Base-by-base conservation (phyloP, 306 rosid genomes). In the Prunus padus region DNA sequence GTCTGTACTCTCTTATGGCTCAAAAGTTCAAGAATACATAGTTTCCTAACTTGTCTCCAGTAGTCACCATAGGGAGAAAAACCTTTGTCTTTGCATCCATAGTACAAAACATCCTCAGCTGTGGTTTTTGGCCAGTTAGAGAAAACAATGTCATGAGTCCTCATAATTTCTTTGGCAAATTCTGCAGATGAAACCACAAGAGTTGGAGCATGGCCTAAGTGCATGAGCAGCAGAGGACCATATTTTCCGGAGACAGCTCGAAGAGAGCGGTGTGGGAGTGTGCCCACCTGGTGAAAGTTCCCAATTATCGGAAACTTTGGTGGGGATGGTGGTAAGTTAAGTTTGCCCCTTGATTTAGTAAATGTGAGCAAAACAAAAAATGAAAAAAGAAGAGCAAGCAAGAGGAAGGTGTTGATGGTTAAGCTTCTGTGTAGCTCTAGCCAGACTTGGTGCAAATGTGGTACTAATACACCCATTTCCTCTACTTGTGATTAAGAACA, bases 101-200 rank as follows among this genome's bases (percentile, higher is more conserved):
- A 79, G 25, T 71, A 33, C 6, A 79, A 71, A 2, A 50, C n/a
- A 8, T 79, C 19, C 16, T 72, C 62, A 8, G 78, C 69, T 0
- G 60, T 72, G 15, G 71, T 20, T 66, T 50, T 46, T 11, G 81
- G 72, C 11, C 69, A n/a, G 50, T 76, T 62, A 5, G 81, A 80
- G 72, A 83, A 79, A n/a, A 11, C 30, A 5, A 61, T 61, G 42
- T 83, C 84, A 46, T 72, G 84, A n/a, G 49, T 72, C 64, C 69
- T 79, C 3, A 51, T 5, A 4, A 83, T 63, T 57, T 80, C 77
- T 61, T 10, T 44, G 5, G 14, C 50, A 46, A 73, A 76, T 26
- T 72, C 70, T 19, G 82, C 31, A 40, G 84, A 83, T 14, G 87
- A 83, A 22, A 76, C 73, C 28, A 83, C 73, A 13, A 79, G 70